Base-by-base conservation (phyloP, 73 alveolate genomes). In the Breviolum minutum region DNA sequence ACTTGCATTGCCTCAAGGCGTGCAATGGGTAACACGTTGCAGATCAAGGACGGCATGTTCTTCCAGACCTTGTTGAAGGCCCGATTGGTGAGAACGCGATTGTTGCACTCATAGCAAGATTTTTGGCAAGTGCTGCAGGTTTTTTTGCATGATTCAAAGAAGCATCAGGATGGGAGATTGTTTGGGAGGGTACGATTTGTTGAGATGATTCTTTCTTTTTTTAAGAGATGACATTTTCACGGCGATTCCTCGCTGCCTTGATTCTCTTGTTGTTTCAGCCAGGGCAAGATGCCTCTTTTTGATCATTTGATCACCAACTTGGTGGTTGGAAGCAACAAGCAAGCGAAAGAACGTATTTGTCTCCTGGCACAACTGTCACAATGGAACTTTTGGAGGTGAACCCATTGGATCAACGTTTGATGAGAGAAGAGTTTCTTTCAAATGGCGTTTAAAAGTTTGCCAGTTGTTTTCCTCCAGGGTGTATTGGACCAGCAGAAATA, bases 21-120 rank as follows among this genome's bases (percentile, higher is more conserved):
- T 9, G 97, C 97, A n/a, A 30, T 91, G 62, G 97, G 97, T 6
- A 79, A 91, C 30, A 91, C 97, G 14, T 24, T 91, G 88, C 97
- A 91, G 87, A 29, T 91, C 88, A 30, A 27, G 61, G 97, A 70
- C 26, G 74, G 83, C 19, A 73, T 87, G 61, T 91, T 91, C 77
- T 79, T 63, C 63, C 64, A 91, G 27, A 63, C 60, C 80, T 63
- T 91, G 88, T 32, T 91, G 68, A 20, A 71, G 74, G 88, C 63
- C 30, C 63, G 70, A 20, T 7, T 32, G 8, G 29, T 9, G 63
- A n/a, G 87, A 6, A 19, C 64, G 24, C 87, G 7, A 63, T 13
- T 20, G 48, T 40, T 40, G 54, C 54, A 40, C 3, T 40, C 54
- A 40, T 40, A 40, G 54, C 54, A 40, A 3, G 54, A 3, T 40